A percentile compares a stretch with the other conserved stretches of the same genome.
These are phyloP conservation scores for Pyricularia sp. DNA, from an alignment of 2,329 filamentous ascomycete genomes.

Conservation along the genomic window DNA sequence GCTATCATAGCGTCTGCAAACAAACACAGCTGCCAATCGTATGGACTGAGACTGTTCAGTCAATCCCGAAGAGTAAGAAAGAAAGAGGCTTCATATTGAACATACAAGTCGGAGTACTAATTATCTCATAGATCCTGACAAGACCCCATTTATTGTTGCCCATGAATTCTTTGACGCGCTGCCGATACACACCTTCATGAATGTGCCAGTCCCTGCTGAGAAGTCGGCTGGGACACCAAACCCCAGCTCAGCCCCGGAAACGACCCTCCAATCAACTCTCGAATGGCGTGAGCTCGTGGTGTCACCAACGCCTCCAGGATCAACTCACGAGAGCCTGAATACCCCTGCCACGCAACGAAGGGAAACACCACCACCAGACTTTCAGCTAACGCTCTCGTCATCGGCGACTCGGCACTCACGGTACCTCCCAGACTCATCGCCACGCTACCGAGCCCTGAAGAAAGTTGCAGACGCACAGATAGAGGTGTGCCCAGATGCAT, in stretches of 20 bases:
- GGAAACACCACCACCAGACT: constrained; percentile 60
- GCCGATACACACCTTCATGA: constrained; percentile 91
- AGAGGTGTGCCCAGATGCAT: constrained; percentile 83
- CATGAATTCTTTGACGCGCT: constrained; percentile 99
- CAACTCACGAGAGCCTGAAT: constrained; percentile 42
- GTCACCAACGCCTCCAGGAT: constrained; percentile 50
- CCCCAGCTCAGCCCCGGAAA: constrained; percentile 16
- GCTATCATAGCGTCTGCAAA: constrained; percentile 67
- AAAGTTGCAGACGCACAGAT: constrained; percentile 60
- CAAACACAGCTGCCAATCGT: constrained; percentile 65
- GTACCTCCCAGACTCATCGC: constrained; percentile 74
- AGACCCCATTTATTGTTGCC: constrained; percentile 85
- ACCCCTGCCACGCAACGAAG: constrained; percentile 42
- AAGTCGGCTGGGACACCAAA: constrained; percentile 28
- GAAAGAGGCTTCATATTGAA: no score
- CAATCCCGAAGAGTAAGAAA: constrained; percentile 58
- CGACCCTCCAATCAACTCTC: constrained; percentile 18
- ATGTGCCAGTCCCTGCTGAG: constrained; percentile 38
- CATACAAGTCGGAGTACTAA: neutral
- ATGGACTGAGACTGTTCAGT: constrained; percentile 83
- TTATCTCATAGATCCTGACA: constrained; percentile 44
- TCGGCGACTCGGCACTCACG: constrained; percentile 71
- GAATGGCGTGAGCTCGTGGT: constrained; percentile 83
- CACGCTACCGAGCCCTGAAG: constrained; percentile 70
- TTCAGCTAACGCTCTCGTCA: constrained; percentile 73